A percentile compares a stretch with the other conserved stretches of the same genome.
These are phyloP conservation scores for Corylus avellana DNA, from an alignment of 306 rosid genomes.

Conservation along the genomic window DNA sequence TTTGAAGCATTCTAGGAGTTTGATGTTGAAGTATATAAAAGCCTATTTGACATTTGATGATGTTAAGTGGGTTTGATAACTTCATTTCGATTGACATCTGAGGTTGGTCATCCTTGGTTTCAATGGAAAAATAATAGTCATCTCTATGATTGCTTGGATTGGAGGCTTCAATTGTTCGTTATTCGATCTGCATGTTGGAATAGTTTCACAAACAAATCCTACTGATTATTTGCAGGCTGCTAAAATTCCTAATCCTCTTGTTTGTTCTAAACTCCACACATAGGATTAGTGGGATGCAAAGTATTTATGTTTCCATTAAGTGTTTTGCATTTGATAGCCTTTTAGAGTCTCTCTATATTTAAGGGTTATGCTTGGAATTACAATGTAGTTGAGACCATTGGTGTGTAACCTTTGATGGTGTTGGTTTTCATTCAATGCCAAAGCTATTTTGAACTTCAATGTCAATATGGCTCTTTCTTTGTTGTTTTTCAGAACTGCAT, in stretches of 20 bases:
- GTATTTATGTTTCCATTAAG: conserved; percentile 12
- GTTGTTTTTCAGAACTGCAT: neutral
- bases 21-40: conserved; percentile 25
- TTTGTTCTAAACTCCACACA: conserved; percentile 23
- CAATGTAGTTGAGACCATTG: conserved; percentile 24
- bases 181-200: conserved; percentile 21
- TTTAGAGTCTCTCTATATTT: conserved; percentile 16
- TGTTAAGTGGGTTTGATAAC: conserved; percentile 7
- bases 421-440: neutral
- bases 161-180: conserved; percentile 38
- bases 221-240: conserved; percentile 18
- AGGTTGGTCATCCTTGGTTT: conserved; percentile 38
- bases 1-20: conserved; percentile 33
- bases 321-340: conserved; percentile 20
- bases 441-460: conserved; percentile 2
- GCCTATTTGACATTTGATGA: conserved; percentile 4
- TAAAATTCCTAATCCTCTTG: conserved; percentile 20
- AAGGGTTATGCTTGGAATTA: conserved; percentile 24
- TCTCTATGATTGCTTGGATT: conserved; percentile 33
- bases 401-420: conserved; percentile 4
- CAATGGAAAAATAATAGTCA: conserved; percentile 37
- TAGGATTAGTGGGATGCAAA: conserved; percentile 23
- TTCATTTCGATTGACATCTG: conserved; percentile 27
- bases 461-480: neutral
- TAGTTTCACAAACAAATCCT: conserved; percentile 28